Conservation (phyloP, 208 protist species). For the Leishmania tropica region DNA sequence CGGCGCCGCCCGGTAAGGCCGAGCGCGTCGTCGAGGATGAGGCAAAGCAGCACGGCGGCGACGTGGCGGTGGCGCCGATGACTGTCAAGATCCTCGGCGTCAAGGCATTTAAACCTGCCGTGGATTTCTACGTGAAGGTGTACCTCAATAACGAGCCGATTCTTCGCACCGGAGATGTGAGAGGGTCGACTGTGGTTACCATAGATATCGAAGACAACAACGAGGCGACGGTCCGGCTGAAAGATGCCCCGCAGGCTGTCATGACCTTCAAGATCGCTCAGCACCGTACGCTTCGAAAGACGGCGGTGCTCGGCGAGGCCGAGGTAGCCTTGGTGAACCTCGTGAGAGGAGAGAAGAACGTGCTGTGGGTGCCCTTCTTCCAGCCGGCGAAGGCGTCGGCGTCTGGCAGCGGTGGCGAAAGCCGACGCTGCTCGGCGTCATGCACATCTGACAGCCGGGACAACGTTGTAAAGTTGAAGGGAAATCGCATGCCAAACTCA, state of each 20-base stretch:
- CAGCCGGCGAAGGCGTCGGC: not conserved
- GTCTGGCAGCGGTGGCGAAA: not conserved
- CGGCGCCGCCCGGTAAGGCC: slow-evolving; percentile 29
- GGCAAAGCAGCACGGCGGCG: slow-evolving; percentile 21
- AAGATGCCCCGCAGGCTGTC: slow-evolving; percentile 40
- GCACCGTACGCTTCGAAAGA: slow-evolving; percentile 38
- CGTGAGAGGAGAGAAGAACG: slow-evolving; percentile 66
- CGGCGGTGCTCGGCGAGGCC: slow-evolving; percentile 42
- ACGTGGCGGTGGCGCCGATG: slow-evolving; percentile 63
- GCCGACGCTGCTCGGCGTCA: not conserved
- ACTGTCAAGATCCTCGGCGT: slow-evolving; percentile 69
- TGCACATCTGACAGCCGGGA: slow-evolving; percentile 1
- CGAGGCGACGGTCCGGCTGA: slow-evolving; percentile 56
- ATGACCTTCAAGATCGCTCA: slow-evolving; percentile 65
- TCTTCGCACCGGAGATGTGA: slow-evolving; percentile 57
- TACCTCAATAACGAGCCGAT: slow-evolving; percentile 57
- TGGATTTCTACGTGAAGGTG: slow-evolving; percentile 71
- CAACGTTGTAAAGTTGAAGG: slow-evolving; percentile 25
- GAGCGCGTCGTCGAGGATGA: slow-evolving; percentile 48
- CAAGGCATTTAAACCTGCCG: slow-evolving; percentile 39
- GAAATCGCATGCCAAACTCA: slow-evolving; percentile 28
- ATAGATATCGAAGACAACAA: slow-evolving; percentile 74
- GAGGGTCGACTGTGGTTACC: slow-evolving; percentile 23
- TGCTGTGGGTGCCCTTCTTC: slow-evolving; percentile 70
- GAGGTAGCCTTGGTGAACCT: slow-evolving; percentile 63